Conservation (phyloP, 1,284 basidiomycete genomes). For the Sanghuangporus sanghuang region DNA sequence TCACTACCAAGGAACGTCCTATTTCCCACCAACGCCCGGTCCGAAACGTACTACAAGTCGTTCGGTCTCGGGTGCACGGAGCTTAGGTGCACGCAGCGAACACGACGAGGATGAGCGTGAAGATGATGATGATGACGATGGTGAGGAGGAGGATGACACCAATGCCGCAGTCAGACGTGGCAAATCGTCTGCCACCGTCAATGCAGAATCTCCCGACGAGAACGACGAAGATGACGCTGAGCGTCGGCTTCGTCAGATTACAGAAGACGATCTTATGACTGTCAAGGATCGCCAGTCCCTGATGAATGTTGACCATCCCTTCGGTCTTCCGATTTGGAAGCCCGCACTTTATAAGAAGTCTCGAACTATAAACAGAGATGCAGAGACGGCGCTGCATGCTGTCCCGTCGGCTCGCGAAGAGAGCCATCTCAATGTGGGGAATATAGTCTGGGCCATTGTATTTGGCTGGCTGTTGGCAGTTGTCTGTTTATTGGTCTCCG, state of each 20-base stretch:
- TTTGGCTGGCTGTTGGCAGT: conserved; percentile 93
- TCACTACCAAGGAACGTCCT: conserved; percentile 64
- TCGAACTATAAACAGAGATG: conserved; percentile 92
- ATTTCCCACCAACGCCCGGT: conserved; percentile 44
- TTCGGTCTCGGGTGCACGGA: conserved; percentile 36
- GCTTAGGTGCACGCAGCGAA: conserved; percentile 51
- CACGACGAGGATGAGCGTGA: conserved; percentile 26
- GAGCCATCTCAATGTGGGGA: conserved; percentile 86
- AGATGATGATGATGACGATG: conserved; percentile 23
- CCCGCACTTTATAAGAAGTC: conserved; percentile 99
- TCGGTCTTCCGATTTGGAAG: conserved; percentile 99
- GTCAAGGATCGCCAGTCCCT: conserved; percentile 96
- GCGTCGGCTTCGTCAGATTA: conserved; percentile 33
- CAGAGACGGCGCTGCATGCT: conserved; percentile 90
- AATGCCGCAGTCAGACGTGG: conserved; percentile 13
- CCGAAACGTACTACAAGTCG: conserved; percentile 26
- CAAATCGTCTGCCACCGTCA: conserved; percentile 22
- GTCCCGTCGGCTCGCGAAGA: conserved; percentile 90
- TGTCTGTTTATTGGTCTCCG: conserved; percentile 64
- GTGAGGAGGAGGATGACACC: conserved; percentile 15
- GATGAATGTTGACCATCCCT: conserved; percentile 98
- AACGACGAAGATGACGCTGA: conserved; percentile 29
- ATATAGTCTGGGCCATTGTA: conserved; percentile 83
- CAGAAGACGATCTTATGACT: conserved; percentile 88
- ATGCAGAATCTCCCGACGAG: conserved; percentile 27